Evolutionary conservation across 2,329 filamentous ascomycete species (phyloP).

Genomic region (Trichoderma gracile): DNA sequence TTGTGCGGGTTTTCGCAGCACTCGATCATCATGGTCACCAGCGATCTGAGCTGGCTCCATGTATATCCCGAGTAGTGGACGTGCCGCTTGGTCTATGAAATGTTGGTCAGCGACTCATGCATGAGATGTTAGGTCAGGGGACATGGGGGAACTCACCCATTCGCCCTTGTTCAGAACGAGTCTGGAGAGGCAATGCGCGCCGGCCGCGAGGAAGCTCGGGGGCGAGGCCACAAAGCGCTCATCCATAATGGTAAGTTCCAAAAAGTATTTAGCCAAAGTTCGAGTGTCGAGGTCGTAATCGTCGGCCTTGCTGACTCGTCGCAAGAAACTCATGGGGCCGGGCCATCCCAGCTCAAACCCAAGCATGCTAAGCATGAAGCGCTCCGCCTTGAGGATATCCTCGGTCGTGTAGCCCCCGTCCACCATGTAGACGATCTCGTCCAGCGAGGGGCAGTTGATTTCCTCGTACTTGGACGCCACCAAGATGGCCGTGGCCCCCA

Average conservation of each 20-base stretch:
- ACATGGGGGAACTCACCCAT: conserved; percentile 69
- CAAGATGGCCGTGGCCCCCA: conserved; percentile 93
- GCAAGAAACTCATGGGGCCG: conserved; percentile 97
- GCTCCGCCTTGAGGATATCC: conserved; percentile 94
- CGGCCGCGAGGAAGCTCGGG: conserved; percentile 87
- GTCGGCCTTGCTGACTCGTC: conserved; percentile 96
- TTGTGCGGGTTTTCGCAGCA: conserved; percentile 79
- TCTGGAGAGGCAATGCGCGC: conserved; percentile 87
- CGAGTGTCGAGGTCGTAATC: conserved; percentile 95
- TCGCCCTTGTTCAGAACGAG: conserved; percentile 86
- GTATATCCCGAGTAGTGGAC: conserved; percentile 95
- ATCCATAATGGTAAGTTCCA: conserved; percentile 96
- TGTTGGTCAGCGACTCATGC: not conserved
- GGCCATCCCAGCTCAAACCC: conserved; percentile 96
- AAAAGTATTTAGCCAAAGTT: conserved; percentile 95
- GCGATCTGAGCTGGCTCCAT: conserved; percentile 74
- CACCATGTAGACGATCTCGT: conserved; percentile 98
- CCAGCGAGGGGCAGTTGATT: conserved; percentile 93
- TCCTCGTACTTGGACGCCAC: conserved; percentile 98
- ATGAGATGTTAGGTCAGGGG: conserved; percentile 27
- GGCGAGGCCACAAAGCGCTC: conserved; percentile 92
- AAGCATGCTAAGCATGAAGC: conserved; percentile 97
- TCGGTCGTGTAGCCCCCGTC: conserved; percentile 85
- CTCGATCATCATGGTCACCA: conserved; percentile 78
- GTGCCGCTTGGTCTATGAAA: conserved; percentile 69